Conservation (phyloP, 345 rosid species). For the Mercurialis annua region DNA sequence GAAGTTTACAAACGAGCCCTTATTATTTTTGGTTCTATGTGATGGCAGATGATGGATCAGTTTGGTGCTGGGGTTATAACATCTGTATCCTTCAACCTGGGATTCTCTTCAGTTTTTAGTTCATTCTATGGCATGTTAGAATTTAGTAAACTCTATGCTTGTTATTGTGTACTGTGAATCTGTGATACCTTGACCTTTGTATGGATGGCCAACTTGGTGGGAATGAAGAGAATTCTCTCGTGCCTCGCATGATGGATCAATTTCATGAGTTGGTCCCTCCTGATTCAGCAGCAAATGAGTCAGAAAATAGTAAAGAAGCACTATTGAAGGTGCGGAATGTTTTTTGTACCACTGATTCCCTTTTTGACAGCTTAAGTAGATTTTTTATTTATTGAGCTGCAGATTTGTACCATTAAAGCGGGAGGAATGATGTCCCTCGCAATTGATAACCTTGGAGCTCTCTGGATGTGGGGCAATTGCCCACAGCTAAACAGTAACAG, state of each 20-base stretch:
- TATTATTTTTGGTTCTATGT: conserved; percentile 7
- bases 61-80: conserved; percentile 96
- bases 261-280: conserved; percentile 36
- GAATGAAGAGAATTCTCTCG: conserved; percentile 46
- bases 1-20: not conserved
- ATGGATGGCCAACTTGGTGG: conserved; percentile 90
- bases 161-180: conserved; percentile 12
- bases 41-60: conserved; percentile 83
- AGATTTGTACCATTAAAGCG: conserved; percentile 70
- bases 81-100: conserved; percentile 62
- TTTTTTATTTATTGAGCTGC: conserved; percentile 9
- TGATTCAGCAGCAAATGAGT: conserved; percentile 30
- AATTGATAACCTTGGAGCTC: conserved; percentile 63
- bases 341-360: not conserved
- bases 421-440: conserved; percentile 91
- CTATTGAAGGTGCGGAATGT: conserved; percentile 47
- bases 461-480: conserved; percentile 95
- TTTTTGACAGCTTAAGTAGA: not conserved
- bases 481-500: conserved; percentile 41
- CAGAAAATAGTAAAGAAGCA: conserved; percentile 28
- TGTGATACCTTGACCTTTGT: conserved; percentile 50
- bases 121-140: not conserved
- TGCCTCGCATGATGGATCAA: conserved; percentile 50
- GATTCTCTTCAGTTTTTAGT: not conserved
- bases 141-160: conserved; percentile 10